Base-by-base conservation (phyloP, 192 early-diverging fungal genomes). In the Backusella luteola region DNA sequence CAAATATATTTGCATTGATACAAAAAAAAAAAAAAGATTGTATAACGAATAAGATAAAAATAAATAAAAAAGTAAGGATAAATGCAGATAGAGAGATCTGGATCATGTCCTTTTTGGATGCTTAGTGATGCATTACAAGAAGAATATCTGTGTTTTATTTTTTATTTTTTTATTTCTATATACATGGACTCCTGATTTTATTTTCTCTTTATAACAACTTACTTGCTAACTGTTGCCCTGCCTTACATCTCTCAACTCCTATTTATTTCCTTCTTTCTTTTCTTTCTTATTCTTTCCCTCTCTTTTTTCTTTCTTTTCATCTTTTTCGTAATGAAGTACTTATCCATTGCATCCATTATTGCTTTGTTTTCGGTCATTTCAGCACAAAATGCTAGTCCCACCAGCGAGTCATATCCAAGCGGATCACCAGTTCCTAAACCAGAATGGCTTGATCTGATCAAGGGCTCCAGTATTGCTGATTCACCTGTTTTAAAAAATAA, bases 361-460 rank as follows among this genome's bases (percentile, higher is more conserved):
- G 34, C 67, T 34, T 21, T 69, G 21, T 36, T 68, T 32, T 42
- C 41, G 39, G 42, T 11, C n/a, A 53, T 76, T 19, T 41, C 41
- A 66, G 41, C 70, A 12, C 70, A 71, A 71, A 49, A 15, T 19
- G 42, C 9, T 15, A 6, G 35, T 44, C 36, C 14, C 7, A 71
- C 77, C 26, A 85, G 78, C 23, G 79, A 85, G 38, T 36, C 32
- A 14, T 79, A 73, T 36, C 86, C 86, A 9, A 76, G 74, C n/a
- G 76, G 74, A 19, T 73, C 69, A 26, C 82, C 84, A 39, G 79
- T 81, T 69, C 82, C 70, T 42, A 81, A 70, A 59, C 78, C 73
- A 39, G 67, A 83, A 68, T 89, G 86, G 86, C 29, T 87, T 36
- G 70, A 76, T 17, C 34, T 81, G n/a, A 78, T 86, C 17, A 75